Percentiles rank a stretch among this genome's conserved stretches.
phyloP scores from a whole-genome alignment of 768 basidiomycete genomes.

The Dendrothele bispora region DNA sequence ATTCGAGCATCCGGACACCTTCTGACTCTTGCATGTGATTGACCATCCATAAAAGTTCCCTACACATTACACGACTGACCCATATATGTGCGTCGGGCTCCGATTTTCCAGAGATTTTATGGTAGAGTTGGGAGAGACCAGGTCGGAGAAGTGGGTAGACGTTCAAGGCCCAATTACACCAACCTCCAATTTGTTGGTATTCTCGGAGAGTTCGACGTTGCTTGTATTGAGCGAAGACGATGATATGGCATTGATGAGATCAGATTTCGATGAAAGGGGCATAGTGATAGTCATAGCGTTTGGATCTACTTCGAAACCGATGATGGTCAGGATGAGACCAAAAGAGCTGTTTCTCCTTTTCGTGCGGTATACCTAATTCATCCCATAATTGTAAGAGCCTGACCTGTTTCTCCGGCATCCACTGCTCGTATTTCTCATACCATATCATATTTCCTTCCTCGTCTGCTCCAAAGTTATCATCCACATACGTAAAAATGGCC shows the following conservation, averaged over 20 bases:
- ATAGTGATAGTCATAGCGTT: conserved; percentile 15
- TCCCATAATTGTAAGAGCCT: conserved; percentile 29
- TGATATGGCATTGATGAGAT: neutral
- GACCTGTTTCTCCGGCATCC: conserved; percentile 20
- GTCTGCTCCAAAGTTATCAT: neutral
- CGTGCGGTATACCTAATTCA: conserved; percentile 25
- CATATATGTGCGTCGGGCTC: conserved; percentile 8
- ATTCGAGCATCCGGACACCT: conserved; percentile 14
- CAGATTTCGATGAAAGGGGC: neutral
- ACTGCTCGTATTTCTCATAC: neutral
- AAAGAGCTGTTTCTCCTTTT: conserved; percentile 26
- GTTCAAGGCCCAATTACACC: conserved; percentile 26
- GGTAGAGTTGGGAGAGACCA: conserved; percentile 18
- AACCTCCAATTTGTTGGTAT: conserved; percentile 20
- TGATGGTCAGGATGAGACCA: conserved; percentile 19
- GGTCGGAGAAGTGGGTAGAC: conserved; percentile 23
- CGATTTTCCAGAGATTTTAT: conserved; percentile 22
- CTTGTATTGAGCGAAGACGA: neutral
- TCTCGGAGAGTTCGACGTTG: conserved; percentile 3
- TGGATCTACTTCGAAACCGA: conserved; percentile 27
- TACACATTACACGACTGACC: conserved; percentile 13
- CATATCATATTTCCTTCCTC: neutral
- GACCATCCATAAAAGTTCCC: conserved; percentile 20
- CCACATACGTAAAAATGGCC: neutral
- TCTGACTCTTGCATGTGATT: conserved; percentile 9